phyloP scores from a whole-genome alignment of 2,329 filamentous ascomycete genomes.

The Aureobasidium pullulans region DNA sequence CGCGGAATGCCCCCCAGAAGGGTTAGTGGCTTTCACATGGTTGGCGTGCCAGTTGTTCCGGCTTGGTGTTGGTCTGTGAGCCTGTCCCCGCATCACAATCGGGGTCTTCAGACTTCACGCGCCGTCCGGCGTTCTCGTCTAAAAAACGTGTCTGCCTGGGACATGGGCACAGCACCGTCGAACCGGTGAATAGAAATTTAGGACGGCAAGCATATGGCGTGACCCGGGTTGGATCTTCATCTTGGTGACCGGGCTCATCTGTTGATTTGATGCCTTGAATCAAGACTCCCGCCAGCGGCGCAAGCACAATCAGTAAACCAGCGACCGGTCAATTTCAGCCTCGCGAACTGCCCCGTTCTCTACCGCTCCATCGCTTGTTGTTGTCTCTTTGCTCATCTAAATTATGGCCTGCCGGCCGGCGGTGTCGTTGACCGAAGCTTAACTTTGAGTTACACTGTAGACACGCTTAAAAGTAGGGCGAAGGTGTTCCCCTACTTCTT shows the following conservation, averaged over 20 bases:
- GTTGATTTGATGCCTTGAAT: background rate
- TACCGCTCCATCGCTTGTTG: background rate
- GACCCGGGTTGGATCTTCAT: background rate
- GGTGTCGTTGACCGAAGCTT: constrained; percentile 5
- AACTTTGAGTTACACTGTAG: background rate
- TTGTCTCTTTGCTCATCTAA: background rate
- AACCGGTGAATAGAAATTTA: constrained; percentile 9
- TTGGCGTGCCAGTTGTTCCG: background rate
- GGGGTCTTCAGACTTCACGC: background rate
- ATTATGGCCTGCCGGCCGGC: background rate
- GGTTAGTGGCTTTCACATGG: background rate
- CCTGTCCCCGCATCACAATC: background rate
- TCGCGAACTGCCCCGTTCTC: background rate
- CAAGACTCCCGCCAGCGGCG: background rate
- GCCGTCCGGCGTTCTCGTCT: constrained; percentile 7
- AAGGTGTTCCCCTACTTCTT: background rate
- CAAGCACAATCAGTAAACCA: background rate
- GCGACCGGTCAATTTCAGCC: constrained; percentile 1
- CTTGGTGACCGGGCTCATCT: background rate
- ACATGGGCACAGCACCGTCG: background rate
- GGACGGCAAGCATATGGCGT: constrained; percentile 4
- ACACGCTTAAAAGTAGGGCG: background rate
- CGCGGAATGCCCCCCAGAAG: constrained; percentile 2
- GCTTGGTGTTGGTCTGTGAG: constrained; percentile 3
- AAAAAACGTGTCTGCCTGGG: constrained; percentile 12